phyloP scores from a whole-genome alignment of 331 rosid species.

The Spiraea crenata region DNA sequence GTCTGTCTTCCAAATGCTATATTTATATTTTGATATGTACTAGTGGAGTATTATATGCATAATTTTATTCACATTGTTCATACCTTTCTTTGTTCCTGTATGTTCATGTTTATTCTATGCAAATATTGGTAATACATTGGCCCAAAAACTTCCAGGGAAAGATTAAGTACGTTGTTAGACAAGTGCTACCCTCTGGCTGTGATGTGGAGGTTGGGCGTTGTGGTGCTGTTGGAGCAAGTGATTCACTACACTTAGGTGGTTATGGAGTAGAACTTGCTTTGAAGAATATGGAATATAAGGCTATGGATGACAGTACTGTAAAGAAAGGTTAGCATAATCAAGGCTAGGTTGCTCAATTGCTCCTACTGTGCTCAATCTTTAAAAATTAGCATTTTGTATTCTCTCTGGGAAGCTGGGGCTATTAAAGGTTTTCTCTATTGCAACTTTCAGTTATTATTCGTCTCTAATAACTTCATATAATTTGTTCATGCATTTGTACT shows the following conservation, averaged over 20 bases:
- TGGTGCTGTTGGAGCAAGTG: slow-evolving; percentile 78
- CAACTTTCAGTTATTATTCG: background rate
- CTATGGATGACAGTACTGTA: slow-evolving; percentile 82
- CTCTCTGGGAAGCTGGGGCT: slow-evolving; percentile 23
- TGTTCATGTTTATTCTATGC: slow-evolving; percentile 6
- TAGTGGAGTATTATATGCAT: background rate
- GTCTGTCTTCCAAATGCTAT: background rate
- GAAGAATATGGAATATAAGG: slow-evolving; percentile 98
- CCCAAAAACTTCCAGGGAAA: slow-evolving; percentile 58
- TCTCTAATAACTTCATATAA: background rate
- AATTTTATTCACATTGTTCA: background rate
- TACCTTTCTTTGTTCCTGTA: background rate
- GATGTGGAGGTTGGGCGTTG: slow-evolving; percentile 60
- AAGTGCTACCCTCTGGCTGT: slow-evolving; percentile 79
- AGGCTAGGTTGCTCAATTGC: slow-evolving; percentile 3
- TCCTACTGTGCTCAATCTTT: slow-evolving; percentile 12
- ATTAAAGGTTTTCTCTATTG: slow-evolving; percentile 11
- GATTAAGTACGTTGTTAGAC: slow-evolving; percentile 73
- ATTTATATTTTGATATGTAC: background rate
- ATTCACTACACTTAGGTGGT: slow-evolving; percentile 88
- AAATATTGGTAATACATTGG: slow-evolving; percentile 25
- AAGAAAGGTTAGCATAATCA: slow-evolving; percentile 72
- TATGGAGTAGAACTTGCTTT: slow-evolving; percentile 95
- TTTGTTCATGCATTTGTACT: no score
- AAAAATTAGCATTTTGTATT: slow-evolving; percentile 19